A percentile compares a stretch with the other conserved stretches of the same genome.
These are phyloP conservation scores for Fonsecaea pedrosoi DNA, from an alignment of 2,329 filamentous ascomycete species.

Conservation along the genomic window DNA sequence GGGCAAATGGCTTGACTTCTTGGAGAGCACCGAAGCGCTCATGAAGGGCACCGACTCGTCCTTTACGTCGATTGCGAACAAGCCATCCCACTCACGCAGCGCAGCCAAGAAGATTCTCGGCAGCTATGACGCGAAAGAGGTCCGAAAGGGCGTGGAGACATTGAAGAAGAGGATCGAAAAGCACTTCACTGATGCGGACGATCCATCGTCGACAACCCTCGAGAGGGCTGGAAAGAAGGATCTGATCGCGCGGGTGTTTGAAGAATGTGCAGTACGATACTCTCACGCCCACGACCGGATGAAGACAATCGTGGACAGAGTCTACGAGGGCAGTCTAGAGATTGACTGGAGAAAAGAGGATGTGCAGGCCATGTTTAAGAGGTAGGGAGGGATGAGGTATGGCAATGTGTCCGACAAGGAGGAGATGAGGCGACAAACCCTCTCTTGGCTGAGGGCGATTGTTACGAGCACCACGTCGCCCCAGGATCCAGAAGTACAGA, in stretches of 20 bases:
- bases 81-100: conserved; percentile 80
- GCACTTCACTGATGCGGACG: conserved; percentile 90
- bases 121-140: conserved; percentile 80
- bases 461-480: too few relatives aligned
- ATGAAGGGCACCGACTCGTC: conserved; percentile 53
- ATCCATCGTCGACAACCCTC: conserved; percentile 61
- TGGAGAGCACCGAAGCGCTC: conserved; percentile 83
- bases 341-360: conserved; percentile 58
- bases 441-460: neutral
- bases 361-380: conserved; percentile 50
- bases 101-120: conserved; percentile 86
- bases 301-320: conserved; percentile 51
- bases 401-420: neutral
- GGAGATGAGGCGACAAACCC: neutral
- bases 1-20: conserved; percentile 82
- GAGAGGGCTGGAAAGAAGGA: conserved; percentile 54
- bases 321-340: conserved; percentile 53
- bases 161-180: conserved; percentile 93
- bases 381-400: conserved; percentile 35
- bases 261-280: conserved; percentile 66
- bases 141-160: conserved; percentile 87
- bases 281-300: conserved; percentile 60
- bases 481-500: too few relatives aligned
- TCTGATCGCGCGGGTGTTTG: conserved; percentile 65
- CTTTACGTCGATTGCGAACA: conserved; percentile 70